A percentile compares a stretch with the other conserved stretches of the same genome.
These are phyloP conservation scores for Phytophthora ohioensis DNA, from an alignment of 352 stramenopile genomes.

Conservation along the genomic window DNA sequence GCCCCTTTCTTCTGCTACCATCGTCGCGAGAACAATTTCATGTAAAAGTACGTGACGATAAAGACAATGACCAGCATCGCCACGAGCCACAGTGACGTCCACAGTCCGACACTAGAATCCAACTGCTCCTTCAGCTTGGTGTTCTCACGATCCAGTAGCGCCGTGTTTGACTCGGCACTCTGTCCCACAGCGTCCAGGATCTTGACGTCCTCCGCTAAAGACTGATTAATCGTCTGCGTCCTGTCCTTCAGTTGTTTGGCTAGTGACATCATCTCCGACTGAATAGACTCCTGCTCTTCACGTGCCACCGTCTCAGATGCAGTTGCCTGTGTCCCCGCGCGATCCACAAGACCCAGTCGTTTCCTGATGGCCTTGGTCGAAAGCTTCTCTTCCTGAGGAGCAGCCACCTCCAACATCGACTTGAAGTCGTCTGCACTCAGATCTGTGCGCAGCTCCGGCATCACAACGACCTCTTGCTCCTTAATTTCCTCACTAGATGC, in stretches of 20 bases:
- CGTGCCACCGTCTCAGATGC: constrained; percentile 55
- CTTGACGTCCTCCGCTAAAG: constrained; percentile 72
- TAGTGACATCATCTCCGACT: constrained; percentile 81
- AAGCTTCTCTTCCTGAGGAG: constrained; percentile 51
- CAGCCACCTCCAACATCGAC: constrained; percentile 59
- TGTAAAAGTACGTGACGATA: constrained; percentile 79
- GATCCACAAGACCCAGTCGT: constrained; percentile 62
- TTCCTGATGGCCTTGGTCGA: constrained; percentile 66
- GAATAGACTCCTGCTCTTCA: constrained; percentile 74
- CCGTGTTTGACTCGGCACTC: constrained; percentile 73
- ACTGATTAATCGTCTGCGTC: constrained; percentile 81
- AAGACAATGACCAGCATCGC: constrained; percentile 69
- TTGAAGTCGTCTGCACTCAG: constrained; percentile 65
- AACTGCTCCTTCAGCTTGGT: constrained; percentile 68
- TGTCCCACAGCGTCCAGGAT: constrained; percentile 79
- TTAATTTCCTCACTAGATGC: constrained; percentile 2
- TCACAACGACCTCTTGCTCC: constrained; percentile 7
- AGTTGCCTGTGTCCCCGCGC: constrained; percentile 30
- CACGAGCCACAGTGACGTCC: constrained; percentile 78
- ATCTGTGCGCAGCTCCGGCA: constrained; percentile 34
- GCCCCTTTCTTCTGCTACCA: constrained; percentile 30
- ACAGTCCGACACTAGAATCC: constrained; percentile 77
- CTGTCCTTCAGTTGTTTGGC: constrained; percentile 77
- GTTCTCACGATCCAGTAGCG: constrained; percentile 70
- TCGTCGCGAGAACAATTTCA: constrained; percentile 77